Conservation (phyloP, 805 yeast species). For the Suhomyces faveliae region DNA sequence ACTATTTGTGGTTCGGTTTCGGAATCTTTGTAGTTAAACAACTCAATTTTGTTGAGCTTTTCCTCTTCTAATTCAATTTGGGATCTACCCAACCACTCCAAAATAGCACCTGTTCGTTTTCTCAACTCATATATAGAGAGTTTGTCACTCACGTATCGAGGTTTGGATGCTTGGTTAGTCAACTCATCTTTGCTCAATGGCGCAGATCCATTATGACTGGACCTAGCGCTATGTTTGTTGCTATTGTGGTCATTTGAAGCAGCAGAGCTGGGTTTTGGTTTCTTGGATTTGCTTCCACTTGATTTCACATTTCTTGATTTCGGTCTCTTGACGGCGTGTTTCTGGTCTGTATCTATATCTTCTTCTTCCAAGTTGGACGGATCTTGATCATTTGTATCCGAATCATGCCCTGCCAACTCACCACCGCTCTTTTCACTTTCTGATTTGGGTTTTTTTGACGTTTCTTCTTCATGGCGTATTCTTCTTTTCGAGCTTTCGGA, state of each 20-base stretch:
- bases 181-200: slow-evolving; percentile 40
- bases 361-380: slow-evolving; percentile 7
- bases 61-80: slow-evolving; percentile 81
- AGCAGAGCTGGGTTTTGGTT: slow-evolving; percentile 6
- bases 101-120: slow-evolving; percentile 81
- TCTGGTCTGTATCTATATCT: neutral
- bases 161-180: slow-evolving; percentile 72
- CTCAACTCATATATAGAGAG: slow-evolving; percentile 80
- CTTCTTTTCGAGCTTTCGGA: slow-evolving; percentile 4
- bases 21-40: slow-evolving; percentile 45
- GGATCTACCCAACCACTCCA: slow-evolving; percentile 87
- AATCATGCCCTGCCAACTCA: neutral
- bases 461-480: slow-evolving; percentile 6
- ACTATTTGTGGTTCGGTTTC: slow-evolving; percentile 13
- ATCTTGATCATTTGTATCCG: slow-evolving; percentile 4
- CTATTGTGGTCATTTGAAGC: neutral
- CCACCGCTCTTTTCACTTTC: slow-evolving; percentile 5
- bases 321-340: slow-evolving; percentile 2
- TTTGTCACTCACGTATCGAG: slow-evolving; percentile 77
- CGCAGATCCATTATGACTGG: slow-evolving; percentile 3
- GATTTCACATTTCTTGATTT: slow-evolving; percentile 8
- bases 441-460: slow-evolving; percentile 6
- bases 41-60: slow-evolving; percentile 52
- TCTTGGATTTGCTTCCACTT: slow-evolving; percentile 7
- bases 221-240: neutral